These are phyloP conservation scores for Acidiella bohemica DNA, from an alignment of 495 filamentous ascomycete genomes.

Conservation along the genomic window DNA sequence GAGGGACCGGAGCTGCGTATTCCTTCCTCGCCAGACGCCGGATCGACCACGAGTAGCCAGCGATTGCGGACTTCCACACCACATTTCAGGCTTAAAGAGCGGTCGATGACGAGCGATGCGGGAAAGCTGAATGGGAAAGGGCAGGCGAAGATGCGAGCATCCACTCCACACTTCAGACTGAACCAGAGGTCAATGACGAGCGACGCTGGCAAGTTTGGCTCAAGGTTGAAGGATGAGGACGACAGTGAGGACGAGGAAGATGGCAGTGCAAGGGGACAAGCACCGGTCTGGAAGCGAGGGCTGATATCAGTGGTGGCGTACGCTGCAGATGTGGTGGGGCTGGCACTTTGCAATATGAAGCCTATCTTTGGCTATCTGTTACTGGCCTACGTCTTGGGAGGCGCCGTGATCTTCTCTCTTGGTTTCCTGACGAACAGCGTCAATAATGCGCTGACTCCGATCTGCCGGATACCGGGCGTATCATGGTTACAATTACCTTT, in stretches of 20 bases:
- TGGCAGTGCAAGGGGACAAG: not conserved
- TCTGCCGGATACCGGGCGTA: constrained; percentile 51
- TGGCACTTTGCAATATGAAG: constrained; percentile 39
- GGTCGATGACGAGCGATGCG: constrained; percentile 13
- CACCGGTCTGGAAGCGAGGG: constrained; percentile 13
- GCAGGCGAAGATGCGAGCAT: constrained; percentile 5
- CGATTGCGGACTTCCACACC: constrained; percentile 8
- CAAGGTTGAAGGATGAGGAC: constrained; percentile 4
- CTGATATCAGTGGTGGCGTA: constrained; percentile 30
- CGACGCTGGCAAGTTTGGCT: constrained; percentile 12
- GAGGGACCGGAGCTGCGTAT: constrained; percentile 37
- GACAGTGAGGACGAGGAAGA: constrained; percentile 7
- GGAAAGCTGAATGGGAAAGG: constrained; percentile 3
- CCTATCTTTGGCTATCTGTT: constrained; percentile 42
- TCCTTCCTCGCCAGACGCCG: constrained; percentile 29
- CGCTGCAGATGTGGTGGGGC: constrained; percentile 35
- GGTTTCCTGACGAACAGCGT: constrained; percentile 37
- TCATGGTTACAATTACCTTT: constrained; percentile 43
- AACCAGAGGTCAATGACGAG: constrained; percentile 11
- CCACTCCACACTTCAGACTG: constrained; percentile 11
- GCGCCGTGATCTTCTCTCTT: constrained; percentile 35
- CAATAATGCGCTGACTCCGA: constrained; percentile 39
- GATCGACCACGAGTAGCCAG: not conserved
- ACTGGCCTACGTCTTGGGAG: constrained; percentile 39
- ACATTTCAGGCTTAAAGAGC: constrained; percentile 15